Evolutionary conservation across 1,284 basidiomycete species (phyloP).

Genomic region (Cutaneotrichosporon mucoides): DNA sequence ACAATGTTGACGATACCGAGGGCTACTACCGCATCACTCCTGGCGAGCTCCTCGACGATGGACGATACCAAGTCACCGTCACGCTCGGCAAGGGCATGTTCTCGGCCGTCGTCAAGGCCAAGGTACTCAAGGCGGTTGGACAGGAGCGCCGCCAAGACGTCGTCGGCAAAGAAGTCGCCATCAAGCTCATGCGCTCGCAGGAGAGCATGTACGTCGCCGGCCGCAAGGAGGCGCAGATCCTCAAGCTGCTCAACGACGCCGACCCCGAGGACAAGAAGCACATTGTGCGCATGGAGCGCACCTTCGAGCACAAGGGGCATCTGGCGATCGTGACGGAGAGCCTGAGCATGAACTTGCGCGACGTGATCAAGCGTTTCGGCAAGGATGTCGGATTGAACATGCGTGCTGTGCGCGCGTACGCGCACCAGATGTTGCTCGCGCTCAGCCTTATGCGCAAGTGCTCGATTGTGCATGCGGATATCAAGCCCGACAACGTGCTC

Average conservation of each 20-base stretch:
- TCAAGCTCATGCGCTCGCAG: conserved; percentile 94
- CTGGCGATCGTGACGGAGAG: conserved; percentile 95
- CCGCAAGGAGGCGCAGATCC: conserved; percentile 82
- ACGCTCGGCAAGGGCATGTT: conserved; percentile 98
- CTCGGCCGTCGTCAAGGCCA: conserved; percentile 87
- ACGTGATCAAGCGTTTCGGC: conserved; percentile 97
- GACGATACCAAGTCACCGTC: conserved; percentile 90
- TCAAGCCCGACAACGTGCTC: conserved; percentile 94
- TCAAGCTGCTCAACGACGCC: conserved; percentile 77
- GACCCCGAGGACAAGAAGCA: conserved; percentile 98
- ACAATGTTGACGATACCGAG: conserved; percentile 65
- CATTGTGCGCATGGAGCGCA: conserved; percentile 80
- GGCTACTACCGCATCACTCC: conserved; percentile 94
- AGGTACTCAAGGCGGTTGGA: conserved; percentile 68
- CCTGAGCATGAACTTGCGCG: conserved; percentile 94
- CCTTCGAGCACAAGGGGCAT: conserved; percentile 96
- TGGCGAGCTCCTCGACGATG: conserved; percentile 88
- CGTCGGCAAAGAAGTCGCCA: conserved; percentile 78
- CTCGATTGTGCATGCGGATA: conserved; percentile 95
- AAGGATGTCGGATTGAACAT: conserved; percentile 97
- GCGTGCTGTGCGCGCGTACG: conserved; percentile 93
- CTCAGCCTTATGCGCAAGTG: conserved; percentile 79
- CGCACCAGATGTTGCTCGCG: conserved; percentile 90
- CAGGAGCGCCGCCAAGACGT: conserved; percentile 53
- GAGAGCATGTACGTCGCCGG: conserved; percentile 98